Evolutionary conservation across 2,329 filamentous ascomycete genomes (phyloP), one percentile per base, ranked within the genome.

Genomic region (Diaporthe sp.): DNA sequence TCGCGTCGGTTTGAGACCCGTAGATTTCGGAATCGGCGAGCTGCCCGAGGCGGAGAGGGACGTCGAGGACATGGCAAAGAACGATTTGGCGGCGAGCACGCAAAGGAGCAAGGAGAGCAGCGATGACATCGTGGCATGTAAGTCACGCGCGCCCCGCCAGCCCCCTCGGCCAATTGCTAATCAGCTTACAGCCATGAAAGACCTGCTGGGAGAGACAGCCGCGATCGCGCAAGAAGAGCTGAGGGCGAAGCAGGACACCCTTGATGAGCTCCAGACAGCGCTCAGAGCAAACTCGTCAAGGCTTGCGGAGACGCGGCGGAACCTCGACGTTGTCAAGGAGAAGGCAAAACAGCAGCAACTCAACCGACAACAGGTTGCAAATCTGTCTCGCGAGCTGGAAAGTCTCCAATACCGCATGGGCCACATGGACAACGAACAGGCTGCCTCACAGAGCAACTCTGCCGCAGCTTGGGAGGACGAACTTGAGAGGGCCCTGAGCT

Each of bases 21-120:
- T 95, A n/a, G 97, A 98, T 83, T 99, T 99, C 85, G 96, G 96
- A 12, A 95, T 98, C 39, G 95, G 95, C 5, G 91, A 91, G 17
- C 93, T 95, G 68, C 85, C 85, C 25, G 83, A 73, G 17, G 95
- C 95, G 7, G 91, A 91, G 13, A 93, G 95, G 70, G 85, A 84
- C 19, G 82, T 84, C 3, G 88, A 89, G 17, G 84, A 86, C 68
- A 77, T 84, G 74, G 86, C 89, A 77, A 86, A 88, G 82, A 85
- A 83, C 61, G 85, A 86, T 75, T 80, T 83, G 77, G 78, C 87
- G 61, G 85, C 85, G 57, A 87, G 84, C 77, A 90, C 81, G 78
- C 89, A 90, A 78, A 89, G 87, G 84, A 94, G 84, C 82, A 92
- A 87, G 19, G 94, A 97, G 82, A 94, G 92, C 78, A 94, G 93